Evolutionary conservation across 2,329 filamentous ascomycete species (phyloP), one percentile per base, ranked within the genome.

Genomic region (Colletotrichum higginsianum): DNA sequence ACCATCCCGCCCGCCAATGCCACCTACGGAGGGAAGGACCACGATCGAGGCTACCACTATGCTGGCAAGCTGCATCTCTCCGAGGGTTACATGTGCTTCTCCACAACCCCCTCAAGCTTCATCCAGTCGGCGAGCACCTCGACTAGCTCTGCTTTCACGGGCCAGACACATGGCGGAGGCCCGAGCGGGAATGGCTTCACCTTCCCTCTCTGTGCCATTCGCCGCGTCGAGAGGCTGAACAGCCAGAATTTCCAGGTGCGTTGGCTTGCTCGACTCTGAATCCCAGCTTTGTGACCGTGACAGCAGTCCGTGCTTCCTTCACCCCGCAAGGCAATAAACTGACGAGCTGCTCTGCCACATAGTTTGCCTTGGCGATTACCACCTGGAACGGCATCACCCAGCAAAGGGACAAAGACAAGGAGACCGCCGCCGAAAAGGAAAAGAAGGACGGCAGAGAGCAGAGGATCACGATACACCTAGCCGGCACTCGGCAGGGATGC

Each of bases 121-220:
- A 82, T 94, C 52, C 91, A 91, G 74, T 92, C 92, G 0, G 93
- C 96, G 18, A 97, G 91, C 80, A 90, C 93, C 23, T 92, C 90
- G 74, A 92, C 93, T 0, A 95, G 95, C 23, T 94, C 92, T 57
- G 90, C 91, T 69, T 98, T 97, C 83, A 97, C 94, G 4, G 96
- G 95, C 18, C 94, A 97, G 81, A 98, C 96, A 38, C 93, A 98
- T 79, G 95, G 96, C 71, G 94, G 94, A 26, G 96, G 96, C 0
- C 96, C 96, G 4, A 94, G 94, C 66, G 96, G 95, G 49, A 98
- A 98, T 86, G 96, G 96, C 72, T 98, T 99, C 82, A 98, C 94
- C 2, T 90, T 98, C 66, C 96, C 96, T 5, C 88, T 99, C 26
- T 98, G 94, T 81, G 93, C 94, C 63, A 96, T 99, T 77, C 89